Base-by-base conservation (phyloP, 495 filamentous ascomycete species). In the Aspergillus avenaceus region DNA sequence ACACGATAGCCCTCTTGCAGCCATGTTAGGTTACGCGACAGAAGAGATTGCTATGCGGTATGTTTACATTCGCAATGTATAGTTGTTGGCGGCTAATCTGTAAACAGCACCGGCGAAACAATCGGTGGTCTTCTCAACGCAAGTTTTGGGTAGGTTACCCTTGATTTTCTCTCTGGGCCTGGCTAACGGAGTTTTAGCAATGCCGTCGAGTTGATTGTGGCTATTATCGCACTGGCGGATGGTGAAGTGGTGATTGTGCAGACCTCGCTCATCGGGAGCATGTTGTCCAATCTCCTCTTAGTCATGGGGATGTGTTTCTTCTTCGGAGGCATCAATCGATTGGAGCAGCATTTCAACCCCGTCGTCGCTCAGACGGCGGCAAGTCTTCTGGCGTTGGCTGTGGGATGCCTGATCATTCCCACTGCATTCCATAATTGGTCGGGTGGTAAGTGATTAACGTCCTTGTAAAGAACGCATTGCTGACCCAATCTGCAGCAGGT, bases 291-390 rank as follows among this genome's bases (percentile, higher is more conserved):
- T 63, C 67, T 97, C 43, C 84, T 97, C 5, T 78, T 97, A 16
- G 92, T 97, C 28, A 74, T 96, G 72, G 91, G 91, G 14, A 91
- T 93, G 85, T 91, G 84, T 62, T 97, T 97, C 76, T 90, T 95
- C 70, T 86, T 86, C 43, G 91, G 91, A 25, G 91, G 91, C 24
- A 64, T 93, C 41, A 82, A 85, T 41, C 83, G 91, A 18, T 53
- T 79, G 25, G 86, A 96, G 60, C 91, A 97, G 56, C 84, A 82
- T 63, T 97, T 97, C 79, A 97, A 97, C 70, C 81, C 87, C 2
- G 88, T 86, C 2, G 91, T 97, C n/a, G 91, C 91, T 1, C 90
- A 95, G 63, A 97, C 91, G 0, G 90, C 91, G 1, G 83, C 90
- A 23, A 88, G 83, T 69, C 66, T 97, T 12, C 75, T 97, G 2